phyloP scores from a whole-genome alignment of 148 eudicot genomes.

The Polygonum aviculare region DNA sequence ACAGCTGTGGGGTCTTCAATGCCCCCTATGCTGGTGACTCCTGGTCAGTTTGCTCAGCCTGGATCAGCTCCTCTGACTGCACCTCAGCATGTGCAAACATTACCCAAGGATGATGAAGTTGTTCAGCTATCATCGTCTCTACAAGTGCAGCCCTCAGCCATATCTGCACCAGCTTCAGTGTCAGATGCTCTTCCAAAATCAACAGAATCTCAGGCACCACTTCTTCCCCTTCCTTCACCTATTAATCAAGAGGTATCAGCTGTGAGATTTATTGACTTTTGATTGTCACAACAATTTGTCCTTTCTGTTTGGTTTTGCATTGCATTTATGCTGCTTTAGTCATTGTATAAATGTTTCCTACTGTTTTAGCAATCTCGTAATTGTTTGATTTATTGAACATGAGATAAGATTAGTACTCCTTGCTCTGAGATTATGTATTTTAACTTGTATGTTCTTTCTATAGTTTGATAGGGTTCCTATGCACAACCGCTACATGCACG shows the following conservation, averaged over 20 bases:
- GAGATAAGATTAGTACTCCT: neutral
- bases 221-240: slow-evolving; percentile 37
- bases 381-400: neutral
- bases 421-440: neutral
- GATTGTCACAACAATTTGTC: neutral
- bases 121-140: slow-evolving; percentile 27
- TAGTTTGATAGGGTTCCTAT: slow-evolving; percentile 32
- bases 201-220: slow-evolving; percentile 27
- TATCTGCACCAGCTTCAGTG: slow-evolving; percentile 3
- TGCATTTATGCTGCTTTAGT: neutral
- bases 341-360: neutral
- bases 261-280: neutral
- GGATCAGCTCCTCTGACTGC: slow-evolving; percentile 21
- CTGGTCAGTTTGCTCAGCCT: slow-evolving; percentile 48
- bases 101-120: slow-evolving; percentile 37
- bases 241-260: slow-evolving; percentile 27
- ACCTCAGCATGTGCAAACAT: slow-evolving; percentile 24
- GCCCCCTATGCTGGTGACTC: slow-evolving; percentile 40
- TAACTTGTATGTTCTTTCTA: neutral
- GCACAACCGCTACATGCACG: slow-evolving; percentile 21
- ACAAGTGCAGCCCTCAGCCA: slow-evolving; percentile 16
- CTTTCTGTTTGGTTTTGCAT: neutral
- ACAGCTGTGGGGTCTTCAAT: slow-evolving; percentile 25
- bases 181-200: slow-evolving; percentile 7
- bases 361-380: neutral